Base-by-base conservation (phyloP, 345 rosid genomes). In the Hibiscus trionum region DNA sequence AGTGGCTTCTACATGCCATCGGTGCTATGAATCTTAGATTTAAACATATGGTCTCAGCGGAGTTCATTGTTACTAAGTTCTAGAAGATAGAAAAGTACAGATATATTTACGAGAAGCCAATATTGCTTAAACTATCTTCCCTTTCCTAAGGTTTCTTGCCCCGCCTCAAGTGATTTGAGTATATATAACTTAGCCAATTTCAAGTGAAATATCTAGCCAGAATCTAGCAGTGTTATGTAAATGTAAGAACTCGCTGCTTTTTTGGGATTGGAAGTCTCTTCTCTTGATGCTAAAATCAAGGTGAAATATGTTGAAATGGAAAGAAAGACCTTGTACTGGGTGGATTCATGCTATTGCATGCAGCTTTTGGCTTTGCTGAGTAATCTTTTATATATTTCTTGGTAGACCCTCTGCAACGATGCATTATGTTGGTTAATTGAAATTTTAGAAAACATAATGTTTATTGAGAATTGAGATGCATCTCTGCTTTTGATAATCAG, bases 401-500 rank as follows among this genome's bases (percentile, higher is more conserved):
- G 53, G 21, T 50, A 63, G n/a, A 56, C 24, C 61, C 53, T 42
- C 14, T 33, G 24, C 76, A 14, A 21, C 16, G 46, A 50, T 64
- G 58, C 64, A 63, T 42, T 42, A 64, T 60, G 7, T 57, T 50
- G 50, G 15, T 61, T 53, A 62, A 47, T 27, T 15, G 11, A 59
- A 72, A 27, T 66, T 60, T 73, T 61, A 26, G 55, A 37, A 59
- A 55, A 44, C 42, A 29, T 12, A 46, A 64, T 35, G 42, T 21
- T n/a, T 68, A 37, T 66, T 61, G 24, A 21, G 24, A 21, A 21
- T 21, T 33, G 31, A 62, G 24, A 44, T 52, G n/a, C 15, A 49
- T 56, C 12, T 27, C 53, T 52, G 72, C 44, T 31, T 73, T 31
- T 60, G 70, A 60, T 63, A 24, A 70, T 67, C 89, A 88, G 95